Evolutionary conservation across 345 rosid species (phyloP), one percentile per base, ranked within the genome.

Genomic region (Eucalyptus erythrocorys): DNA sequence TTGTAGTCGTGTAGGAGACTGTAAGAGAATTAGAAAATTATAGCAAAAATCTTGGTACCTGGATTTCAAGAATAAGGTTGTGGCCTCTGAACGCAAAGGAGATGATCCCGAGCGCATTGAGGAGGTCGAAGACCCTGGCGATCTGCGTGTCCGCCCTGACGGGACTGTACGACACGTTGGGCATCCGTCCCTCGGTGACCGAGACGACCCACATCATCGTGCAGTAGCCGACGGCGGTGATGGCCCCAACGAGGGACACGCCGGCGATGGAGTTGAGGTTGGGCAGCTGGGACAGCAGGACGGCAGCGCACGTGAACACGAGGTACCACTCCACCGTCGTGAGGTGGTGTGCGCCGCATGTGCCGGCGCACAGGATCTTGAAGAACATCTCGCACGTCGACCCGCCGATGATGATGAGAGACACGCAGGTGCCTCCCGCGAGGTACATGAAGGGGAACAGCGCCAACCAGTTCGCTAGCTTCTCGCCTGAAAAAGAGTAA

Each of bases 11-110:
- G 30, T 24, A 16, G 80, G n/a, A 48, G 37, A 22, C 24, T 10
- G 55, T 14, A 32, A 22, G 11, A 26, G 12, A 87, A 22, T 13
- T 30, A 13, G n/a, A 14, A n/a, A 49, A n/a, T 21, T 24, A 10
- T 7, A 32, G 53, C 3, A 24, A 26, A 32, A 66, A 45, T 27
- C n/a, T 48, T 21, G 45, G 84, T 85, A 95, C 96, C 98, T 96
- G 98, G 53, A 95, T 96, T 90, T 96, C 97, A 17, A 96, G 96
- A 12, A 94, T 49, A 86, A 95, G 95, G 90, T 96, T 95, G 91
- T 95, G 96, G 76, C 97, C 98, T 76, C 97, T 93, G 66, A 93
- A 96, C 3, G 96, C 94, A 85, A 96, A 93, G 87, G 95, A 94
- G 87, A 96, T 88, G 90, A 94, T 92, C 71, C 97, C 97, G 86